Evolutionary conservation across 2,329 filamentous ascomycete species (phyloP), one percentile per base, ranked within the genome.

Genomic region (Ramularia collo-cygni): DNA sequence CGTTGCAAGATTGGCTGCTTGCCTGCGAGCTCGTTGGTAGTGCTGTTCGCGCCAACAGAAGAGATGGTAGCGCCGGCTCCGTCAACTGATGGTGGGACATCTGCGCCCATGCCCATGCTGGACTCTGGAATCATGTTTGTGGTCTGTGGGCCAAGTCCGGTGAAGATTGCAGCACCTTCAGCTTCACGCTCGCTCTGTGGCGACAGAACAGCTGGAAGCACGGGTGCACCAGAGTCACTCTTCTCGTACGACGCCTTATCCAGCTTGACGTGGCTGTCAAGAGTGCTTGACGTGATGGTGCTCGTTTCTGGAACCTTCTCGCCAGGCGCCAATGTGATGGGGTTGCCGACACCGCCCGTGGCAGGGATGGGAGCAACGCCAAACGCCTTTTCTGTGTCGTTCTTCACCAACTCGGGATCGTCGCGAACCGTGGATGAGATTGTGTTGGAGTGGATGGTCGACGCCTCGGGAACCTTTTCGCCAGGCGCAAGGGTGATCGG

Each of bases 201-300:
- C 30, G 65, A 68, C n/a, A 67, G 57, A 16, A 69, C 65, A n/a
- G 71, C 62, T 18, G 67, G 63, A 9, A 72, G 58, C 24, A 69
- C 51, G 26, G 63, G 62, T 43, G 65, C 63, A 17, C 57, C 56
- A 42, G 79, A 75, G 56, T 83, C 83, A 48, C 81, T 79, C 63
- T 85, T 85, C 62, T 93, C 83, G 64, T 95, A 96, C 1, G 86
- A 90, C 52, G 80, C 85, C 62, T 87, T 76, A 61, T 95, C 89
- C 14, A 85, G 75, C 56, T 68, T 71, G 26, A 70, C 72, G 17
- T 70, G 75, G 50, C 75, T 77, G 29, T 81, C 77, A 57, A 95
- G 75, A 36, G 87, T 81, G 62, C 85, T 83, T 37, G 73, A 64
- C 34, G 79, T 79, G 53, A 88, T 58, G 17, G 74, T 74, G 61